phyloP scores from a whole-genome alignment of 2,329 filamentous ascomycete genomes.

The Aspergillus thermomutatus region DNA sequence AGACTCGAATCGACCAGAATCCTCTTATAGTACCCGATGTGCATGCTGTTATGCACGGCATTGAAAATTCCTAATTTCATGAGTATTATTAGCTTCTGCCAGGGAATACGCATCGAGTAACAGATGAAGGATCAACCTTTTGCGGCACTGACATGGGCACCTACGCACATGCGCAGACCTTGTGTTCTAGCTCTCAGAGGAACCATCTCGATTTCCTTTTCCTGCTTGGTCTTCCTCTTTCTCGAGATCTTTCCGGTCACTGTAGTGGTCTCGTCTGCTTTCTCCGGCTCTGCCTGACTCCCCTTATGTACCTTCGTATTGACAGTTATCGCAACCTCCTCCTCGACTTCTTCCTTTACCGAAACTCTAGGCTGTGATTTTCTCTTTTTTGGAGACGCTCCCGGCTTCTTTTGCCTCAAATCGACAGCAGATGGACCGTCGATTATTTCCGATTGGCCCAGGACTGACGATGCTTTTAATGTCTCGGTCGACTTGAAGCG shows the following conservation, averaged over 20 bases:
- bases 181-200: conserved; percentile 68
- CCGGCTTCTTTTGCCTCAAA: background rate
- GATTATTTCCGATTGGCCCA: background rate
- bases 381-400: background rate
- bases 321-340: conserved; percentile 3
- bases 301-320: conserved; percentile 3
- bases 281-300: conserved; percentile 17
- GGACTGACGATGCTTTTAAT: background rate
- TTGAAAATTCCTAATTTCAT: conserved; percentile 73
- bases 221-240: conserved; percentile 54
- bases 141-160: conserved; percentile 86
- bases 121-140: conserved; percentile 60
- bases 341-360: conserved; percentile 18
- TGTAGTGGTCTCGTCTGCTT: conserved; percentile 19
- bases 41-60: conserved; percentile 69
- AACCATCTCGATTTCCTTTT: conserved; percentile 54
- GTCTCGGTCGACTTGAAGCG: conserved; percentile 22
- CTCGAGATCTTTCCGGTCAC: conserved; percentile 47
- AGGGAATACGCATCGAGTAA: conserved; percentile 1
- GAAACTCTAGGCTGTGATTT: conserved; percentile 10
- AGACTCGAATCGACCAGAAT: background rate
- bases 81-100: conserved; percentile 8
- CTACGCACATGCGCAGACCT: conserved; percentile 76
- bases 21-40: conserved; percentile 58
- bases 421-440: background rate